Evolutionary conservation across 345 rosid genomes (phyloP).

Genomic region (Lepidium sativum): DNA sequence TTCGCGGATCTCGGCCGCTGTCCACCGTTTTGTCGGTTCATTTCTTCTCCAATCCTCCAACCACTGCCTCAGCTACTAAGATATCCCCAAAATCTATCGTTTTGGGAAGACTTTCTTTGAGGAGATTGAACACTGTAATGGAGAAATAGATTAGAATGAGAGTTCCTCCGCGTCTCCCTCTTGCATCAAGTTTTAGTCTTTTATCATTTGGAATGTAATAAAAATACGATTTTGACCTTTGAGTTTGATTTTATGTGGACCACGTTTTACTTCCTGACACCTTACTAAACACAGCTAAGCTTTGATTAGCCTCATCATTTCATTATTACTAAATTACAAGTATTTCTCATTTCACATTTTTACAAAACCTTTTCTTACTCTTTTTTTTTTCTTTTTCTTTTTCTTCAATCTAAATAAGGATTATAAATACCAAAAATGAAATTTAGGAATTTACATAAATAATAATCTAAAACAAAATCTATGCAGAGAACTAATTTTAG

Average conservation of each 20-base stretch:
- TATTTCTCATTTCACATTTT: too few relatives aligned
- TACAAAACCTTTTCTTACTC: too few relatives aligned
- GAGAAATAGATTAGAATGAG: background rate
- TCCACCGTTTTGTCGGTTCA: constrained; percentile 42
- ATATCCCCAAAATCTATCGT: background rate
- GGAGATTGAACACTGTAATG: background rate
- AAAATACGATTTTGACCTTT: background rate
- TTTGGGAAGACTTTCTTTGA: background rate
- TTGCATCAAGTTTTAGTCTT: constrained; percentile 10
- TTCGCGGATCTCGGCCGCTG: constrained; percentile 63
- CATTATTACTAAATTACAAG: too few relatives aligned
- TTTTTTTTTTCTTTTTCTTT: too few relatives aligned
- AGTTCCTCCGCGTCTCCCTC: constrained; percentile 39
- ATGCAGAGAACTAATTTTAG: too few relatives aligned
- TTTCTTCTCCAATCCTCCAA: background rate
- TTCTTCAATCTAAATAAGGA: too few relatives aligned
- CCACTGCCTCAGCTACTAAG: background rate
- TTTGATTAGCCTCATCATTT: background rate
- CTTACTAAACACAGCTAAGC: background rate
- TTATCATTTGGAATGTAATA: background rate
- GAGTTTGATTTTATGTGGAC: background rate
- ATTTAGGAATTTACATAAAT: too few relatives aligned
- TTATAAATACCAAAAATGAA: too few relatives aligned
- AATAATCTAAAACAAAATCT: too few relatives aligned
- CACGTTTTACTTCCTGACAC: background rate